Evolutionary conservation across 2,329 filamentous ascomycete genomes (phyloP).

Genomic region (Colletotrichum viniferum): DNA sequence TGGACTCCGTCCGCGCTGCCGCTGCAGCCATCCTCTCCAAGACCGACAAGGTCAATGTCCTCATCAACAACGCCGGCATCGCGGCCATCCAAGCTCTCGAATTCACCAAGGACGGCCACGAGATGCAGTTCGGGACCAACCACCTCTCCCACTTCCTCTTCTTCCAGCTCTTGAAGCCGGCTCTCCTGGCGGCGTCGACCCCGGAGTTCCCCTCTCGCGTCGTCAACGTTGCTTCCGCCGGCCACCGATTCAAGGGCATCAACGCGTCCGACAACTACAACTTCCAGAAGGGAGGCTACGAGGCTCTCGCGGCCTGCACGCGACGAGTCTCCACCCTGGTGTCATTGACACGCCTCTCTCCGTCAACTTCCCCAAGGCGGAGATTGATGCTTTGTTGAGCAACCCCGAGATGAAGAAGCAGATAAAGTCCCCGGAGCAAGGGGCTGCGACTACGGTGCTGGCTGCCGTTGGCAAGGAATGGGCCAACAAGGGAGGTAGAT

Average conservation of each 20-base stretch:
- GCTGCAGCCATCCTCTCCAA: conserved; percentile 33
- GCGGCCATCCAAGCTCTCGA: conserved; percentile 32
- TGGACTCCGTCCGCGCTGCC: conserved; percentile 27
- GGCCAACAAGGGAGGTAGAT: conserved; percentile 50
- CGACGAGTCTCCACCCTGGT: conserved; percentile 4
- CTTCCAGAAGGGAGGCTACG: conserved; percentile 27
- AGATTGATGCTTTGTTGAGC: not conserved
- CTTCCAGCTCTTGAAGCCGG: conserved; percentile 29
- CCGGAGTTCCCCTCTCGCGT: conserved; percentile 49
- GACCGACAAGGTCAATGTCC: conserved; percentile 39
- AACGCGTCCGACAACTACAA: conserved; percentile 36
- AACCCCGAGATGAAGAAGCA: not conserved
- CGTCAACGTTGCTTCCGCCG: conserved; percentile 46
- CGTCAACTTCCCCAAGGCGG: not conserved
- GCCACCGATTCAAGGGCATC: conserved; percentile 38
- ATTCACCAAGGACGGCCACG: conserved; percentile 25
- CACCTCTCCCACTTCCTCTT: conserved; percentile 30
- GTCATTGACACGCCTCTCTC: not conserved
- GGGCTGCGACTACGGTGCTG: conserved; percentile 51
- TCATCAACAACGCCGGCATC: conserved; percentile 48
- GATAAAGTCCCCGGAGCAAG: conserved; percentile 39
- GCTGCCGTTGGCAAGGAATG: conserved; percentile 44
- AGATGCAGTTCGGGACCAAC: conserved; percentile 30
- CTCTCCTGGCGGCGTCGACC: not conserved
- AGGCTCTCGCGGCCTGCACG: conserved; percentile 35